phyloP scores from a whole-genome alignment of 2,329 filamentous ascomycete genomes.

The Penicillium sp. region DNA sequence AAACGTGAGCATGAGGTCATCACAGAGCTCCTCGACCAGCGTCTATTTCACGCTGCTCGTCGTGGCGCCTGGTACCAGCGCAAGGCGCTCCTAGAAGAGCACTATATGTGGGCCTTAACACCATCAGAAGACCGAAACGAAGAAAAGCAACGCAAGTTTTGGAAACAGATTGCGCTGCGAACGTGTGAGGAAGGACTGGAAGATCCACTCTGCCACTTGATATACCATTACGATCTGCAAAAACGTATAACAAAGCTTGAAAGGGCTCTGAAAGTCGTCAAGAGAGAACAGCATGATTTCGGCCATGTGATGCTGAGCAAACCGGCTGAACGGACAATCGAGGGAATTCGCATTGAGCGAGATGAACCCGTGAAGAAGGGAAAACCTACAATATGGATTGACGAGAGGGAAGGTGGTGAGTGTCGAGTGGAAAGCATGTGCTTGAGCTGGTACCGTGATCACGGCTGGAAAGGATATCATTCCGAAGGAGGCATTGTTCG shows the following conservation, averaged over 20 bases:
- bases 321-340: constrained; percentile 70
- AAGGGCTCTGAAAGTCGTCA: constrained; percentile 75
- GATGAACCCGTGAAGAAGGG: constrained; percentile 45
- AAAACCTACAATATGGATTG: constrained; percentile 77
- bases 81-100: constrained; percentile 89
- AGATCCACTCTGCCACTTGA: constrained; percentile 84
- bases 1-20: constrained; percentile 72
- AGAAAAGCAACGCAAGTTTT: constrained; percentile 73
- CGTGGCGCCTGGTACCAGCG: constrained; percentile 94
- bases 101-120: constrained; percentile 75
- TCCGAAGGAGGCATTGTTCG: constrained; percentile 86
- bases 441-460: constrained; percentile 74
- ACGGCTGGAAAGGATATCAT: constrained; percentile 94
- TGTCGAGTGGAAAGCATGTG: constrained; percentile 95
- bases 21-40: constrained; percentile 72
- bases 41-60: constrained; percentile 79
- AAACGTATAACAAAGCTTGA: constrained; percentile 93
- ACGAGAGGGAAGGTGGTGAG: constrained; percentile 68
- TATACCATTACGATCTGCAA: constrained; percentile 91
- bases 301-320: constrained; percentile 76
- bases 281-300: constrained; percentile 89
- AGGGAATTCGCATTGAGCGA: constrained; percentile 75
- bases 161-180: constrained; percentile 70
- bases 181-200: constrained; percentile 88
- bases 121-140: constrained; percentile 49